Conservation (phyloP, 2,329 filamentous ascomycete genomes). For the Karstenula rhodostoma region DNA sequence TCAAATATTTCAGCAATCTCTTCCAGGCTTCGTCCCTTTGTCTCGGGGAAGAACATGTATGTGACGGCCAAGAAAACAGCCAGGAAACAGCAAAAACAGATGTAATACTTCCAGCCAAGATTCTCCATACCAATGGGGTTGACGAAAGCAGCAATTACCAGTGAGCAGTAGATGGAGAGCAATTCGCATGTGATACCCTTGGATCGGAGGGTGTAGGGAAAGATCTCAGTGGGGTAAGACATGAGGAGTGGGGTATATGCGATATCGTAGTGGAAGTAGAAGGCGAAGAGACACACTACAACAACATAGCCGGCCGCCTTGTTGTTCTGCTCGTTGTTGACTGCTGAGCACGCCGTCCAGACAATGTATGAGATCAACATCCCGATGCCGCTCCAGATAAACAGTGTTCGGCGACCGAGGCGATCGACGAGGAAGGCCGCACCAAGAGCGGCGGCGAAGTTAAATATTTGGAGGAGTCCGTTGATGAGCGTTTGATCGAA, state of each 20-base stretch:
- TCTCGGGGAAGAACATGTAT: conserved; percentile 66
- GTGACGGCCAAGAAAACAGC: conserved; percentile 60
- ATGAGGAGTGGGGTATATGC: conserved; percentile 43
- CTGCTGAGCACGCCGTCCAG: conserved; percentile 52
- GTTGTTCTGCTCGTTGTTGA: conserved; percentile 1
- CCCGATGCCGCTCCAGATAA: conserved; percentile 50
- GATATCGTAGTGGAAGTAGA: conserved; percentile 29
- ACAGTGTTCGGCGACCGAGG: conserved; percentile 54
- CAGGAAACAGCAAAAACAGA: conserved; percentile 59
- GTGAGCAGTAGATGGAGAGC: conserved; percentile 54
- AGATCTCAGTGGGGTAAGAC: conserved; percentile 43
- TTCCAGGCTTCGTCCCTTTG: conserved; percentile 59
- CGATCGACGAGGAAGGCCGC: conserved; percentile 42
- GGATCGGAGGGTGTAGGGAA: conserved; percentile 37
- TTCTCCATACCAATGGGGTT: conserved; percentile 26
- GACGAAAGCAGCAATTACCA: conserved; percentile 54
- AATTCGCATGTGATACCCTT: conserved; percentile 30
- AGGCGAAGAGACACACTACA: conserved; percentile 19
- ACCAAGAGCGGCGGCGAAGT: conserved; percentile 19
- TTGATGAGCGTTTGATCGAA: conserved; percentile 50
- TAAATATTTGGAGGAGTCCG: conserved; percentile 50
- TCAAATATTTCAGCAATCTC: conserved; percentile 60
- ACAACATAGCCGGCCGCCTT: conserved; percentile 16
- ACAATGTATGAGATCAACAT: conserved; percentile 55
- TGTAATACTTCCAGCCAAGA: conserved; percentile 31